These are phyloP conservation scores for Puccinia sorghi DNA, from an alignment of 1,284 basidiomycete genomes.

Conservation along the genomic window DNA sequence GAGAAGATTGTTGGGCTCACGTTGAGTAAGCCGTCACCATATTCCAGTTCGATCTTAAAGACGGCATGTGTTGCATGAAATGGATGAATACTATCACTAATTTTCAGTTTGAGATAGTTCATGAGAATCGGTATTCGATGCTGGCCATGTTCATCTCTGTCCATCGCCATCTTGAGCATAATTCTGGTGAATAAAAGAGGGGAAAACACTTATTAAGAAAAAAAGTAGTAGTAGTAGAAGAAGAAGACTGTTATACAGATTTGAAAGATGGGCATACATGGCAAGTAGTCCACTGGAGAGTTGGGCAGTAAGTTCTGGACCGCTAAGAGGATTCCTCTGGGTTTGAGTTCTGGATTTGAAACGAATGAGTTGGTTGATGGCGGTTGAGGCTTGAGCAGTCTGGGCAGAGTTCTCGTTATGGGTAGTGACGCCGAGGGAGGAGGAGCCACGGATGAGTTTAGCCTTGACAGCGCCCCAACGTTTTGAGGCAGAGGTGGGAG, in stretches of 20 bases:
- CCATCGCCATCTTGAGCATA: conserved; percentile 84
- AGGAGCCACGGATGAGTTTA: conserved; percentile 27
- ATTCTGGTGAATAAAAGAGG: conserved; percentile 57
- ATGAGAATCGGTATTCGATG: conserved; percentile 82
- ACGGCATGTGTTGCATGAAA: conserved; percentile 75
- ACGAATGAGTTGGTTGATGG: neutral
- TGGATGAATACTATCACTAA: conserved; percentile 82
- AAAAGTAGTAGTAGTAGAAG: too few relatives aligned
- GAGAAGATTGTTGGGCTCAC: conserved; percentile 15
- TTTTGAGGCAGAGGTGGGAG: conserved; percentile 21
- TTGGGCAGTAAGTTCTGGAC: conserved; percentile 12
- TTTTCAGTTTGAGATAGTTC: conserved; percentile 77
- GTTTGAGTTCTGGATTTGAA: neutral
- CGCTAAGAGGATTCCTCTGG: neutral
- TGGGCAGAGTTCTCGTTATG: neutral
- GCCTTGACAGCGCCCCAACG: conserved; percentile 35
- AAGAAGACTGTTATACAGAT: neutral
- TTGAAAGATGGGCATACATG: neutral
- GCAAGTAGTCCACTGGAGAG: conserved; percentile 19
- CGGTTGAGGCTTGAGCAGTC: neutral
- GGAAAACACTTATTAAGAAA: neutral
- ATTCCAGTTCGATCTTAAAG: conserved; percentile 75
- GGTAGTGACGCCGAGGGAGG: neutral
- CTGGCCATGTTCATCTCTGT: conserved; percentile 82
- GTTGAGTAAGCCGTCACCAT: conserved; percentile 56